Base-by-base conservation (phyloP, 2,329 filamentous ascomycete species). In the Hypomyces perniciosus region DNA sequence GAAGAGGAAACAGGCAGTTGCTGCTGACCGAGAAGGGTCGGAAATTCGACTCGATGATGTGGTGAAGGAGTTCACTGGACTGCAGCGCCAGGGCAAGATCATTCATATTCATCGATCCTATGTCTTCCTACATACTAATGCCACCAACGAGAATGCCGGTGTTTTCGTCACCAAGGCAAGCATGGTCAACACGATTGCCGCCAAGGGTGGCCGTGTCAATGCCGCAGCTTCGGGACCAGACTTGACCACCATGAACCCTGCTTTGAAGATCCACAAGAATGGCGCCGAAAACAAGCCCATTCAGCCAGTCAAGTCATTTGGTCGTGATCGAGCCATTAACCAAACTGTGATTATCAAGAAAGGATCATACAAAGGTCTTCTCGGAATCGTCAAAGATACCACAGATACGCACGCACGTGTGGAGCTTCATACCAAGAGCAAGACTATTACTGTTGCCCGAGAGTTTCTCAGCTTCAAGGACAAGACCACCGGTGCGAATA, bases 371-470 rank as follows among this genome's bases (percentile, higher is more conserved):
- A 99, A 99, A 71, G 92, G 92, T 51, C 77, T 96, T 40, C 75
- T 97, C 39, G 93, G 93, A 60, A 95, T 96, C 58, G 91, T 99
- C 60, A 96, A 96, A 66, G 92, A 97, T 65, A 87, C 92, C 1
- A 95, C 89, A 6, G 91, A 95, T 60, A 81, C 81, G 4, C 83
- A 87, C 62, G 92, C 90, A 30, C 86, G 91, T 56, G 87, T 99
- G 39, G 93, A 99, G 70, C 74, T 99, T 37, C 92, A 97, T 65
- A 91, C 91, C 5, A 96, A 95, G 74, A 89, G 85, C 71, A 97
- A 96, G 75, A 86, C 88, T 12, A 83, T 97, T 55, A 90, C 86
- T 6, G 82, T 97, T 34, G 80, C 84, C 20, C 95, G 95, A 65
- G 84, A 87, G 8, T 81, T 86, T 51, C 73, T 99, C n/a, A 81